Evolutionary conservation across 2,329 filamentous ascomycete species (phyloP), one percentile per base, ranked within the genome.

Genomic region (Sclerotinia sclerotiorum): DNA sequence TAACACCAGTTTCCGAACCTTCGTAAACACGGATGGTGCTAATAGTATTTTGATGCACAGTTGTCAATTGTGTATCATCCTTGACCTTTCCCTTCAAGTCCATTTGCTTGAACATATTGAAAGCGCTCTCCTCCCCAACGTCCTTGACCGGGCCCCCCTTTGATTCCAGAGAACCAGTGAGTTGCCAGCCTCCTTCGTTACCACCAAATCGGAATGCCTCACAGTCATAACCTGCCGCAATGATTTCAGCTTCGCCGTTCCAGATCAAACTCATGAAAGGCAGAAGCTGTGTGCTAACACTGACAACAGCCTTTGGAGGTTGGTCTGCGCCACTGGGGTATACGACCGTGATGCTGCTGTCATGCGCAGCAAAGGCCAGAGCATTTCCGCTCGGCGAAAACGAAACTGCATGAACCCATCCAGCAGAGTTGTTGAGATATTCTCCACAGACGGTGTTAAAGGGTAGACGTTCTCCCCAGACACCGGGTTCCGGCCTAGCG

Each of bases 61-160:
- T 98, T 82, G 93, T 95, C 74, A 99, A 84, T 82, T 97, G 92
- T 5, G 94, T 97, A 79, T 98, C 94, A 76, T 97, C 93, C 78
- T 92, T 92, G 68, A 85, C 83, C 81, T 97, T 97, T 71, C 95
- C 95, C 85, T 95, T 97, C 73, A 99, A 85, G 80, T 99, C 95
- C 95, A 99, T 98, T 83, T 97, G 94, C 76, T 89, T 88, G 83
- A 99, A 99, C 93, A 98, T 97, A 81, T 98, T 97, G 79, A 97
- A 83, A 32, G 95, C 95, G 72, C 91, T 95, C 79, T 98, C 95
- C 80, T 98, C 95, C 44, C 90, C 86, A 67, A 87, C 86, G 69
- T 85, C 88, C 2, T 80, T 82, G 54, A 70, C 51, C 58, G 76
- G 68, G 67, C 74, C 67, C 61, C 76, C 71, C 71, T 86, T 84